phyloP scores from a whole-genome alignment of 2,329 filamentous ascomycete species.

The Madurella mycetomatis region DNA sequence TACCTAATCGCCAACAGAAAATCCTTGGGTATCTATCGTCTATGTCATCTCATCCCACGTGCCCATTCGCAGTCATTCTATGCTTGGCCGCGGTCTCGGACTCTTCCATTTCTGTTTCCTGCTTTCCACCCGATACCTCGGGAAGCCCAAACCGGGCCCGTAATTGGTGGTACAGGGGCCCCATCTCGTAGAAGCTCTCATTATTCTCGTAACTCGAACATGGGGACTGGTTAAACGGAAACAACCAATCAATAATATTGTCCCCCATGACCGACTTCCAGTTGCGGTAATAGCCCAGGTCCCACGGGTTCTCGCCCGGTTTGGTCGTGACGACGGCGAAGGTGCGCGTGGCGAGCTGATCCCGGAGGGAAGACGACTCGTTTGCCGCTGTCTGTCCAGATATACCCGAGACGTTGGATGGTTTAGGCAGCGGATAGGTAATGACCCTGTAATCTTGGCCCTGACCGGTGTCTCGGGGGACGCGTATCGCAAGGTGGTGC shows the following conservation, averaged over 20 bases:
- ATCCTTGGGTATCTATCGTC: not conserved
- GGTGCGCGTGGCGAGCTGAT: conserved; percentile 52
- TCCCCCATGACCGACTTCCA: conserved; percentile 76
- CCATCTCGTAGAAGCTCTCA: conserved; percentile 65
- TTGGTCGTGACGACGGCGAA: conserved; percentile 76
- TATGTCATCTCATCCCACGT: not conserved
- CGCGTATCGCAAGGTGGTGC: conserved; percentile 69
- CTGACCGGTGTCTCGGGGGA: conserved; percentile 48
- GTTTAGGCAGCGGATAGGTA: conserved; percentile 52
- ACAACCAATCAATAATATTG: conserved; percentile 68
- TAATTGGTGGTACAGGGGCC: conserved; percentile 55
- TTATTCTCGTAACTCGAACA: conserved; percentile 63
- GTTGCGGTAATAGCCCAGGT: conserved; percentile 66
- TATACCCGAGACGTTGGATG: conserved; percentile 20
- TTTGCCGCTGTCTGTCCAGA: conserved; percentile 19
- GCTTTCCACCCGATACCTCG: conserved; percentile 12
- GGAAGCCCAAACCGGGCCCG: conserved; percentile 41
- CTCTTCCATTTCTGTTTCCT: not conserved
- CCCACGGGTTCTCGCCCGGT: conserved; percentile 79
- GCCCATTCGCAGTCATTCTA: not conserved
- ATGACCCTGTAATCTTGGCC: conserved; percentile 47
- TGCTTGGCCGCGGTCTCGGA: no score
- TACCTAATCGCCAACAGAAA: no score
- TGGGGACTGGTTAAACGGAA: conserved; percentile 72
- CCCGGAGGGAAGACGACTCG: conserved; percentile 31